Evolutionary conservation across 2,329 filamentous ascomycete genomes (phyloP).

Genomic region (Thielaviopsis euricoi): DNA sequence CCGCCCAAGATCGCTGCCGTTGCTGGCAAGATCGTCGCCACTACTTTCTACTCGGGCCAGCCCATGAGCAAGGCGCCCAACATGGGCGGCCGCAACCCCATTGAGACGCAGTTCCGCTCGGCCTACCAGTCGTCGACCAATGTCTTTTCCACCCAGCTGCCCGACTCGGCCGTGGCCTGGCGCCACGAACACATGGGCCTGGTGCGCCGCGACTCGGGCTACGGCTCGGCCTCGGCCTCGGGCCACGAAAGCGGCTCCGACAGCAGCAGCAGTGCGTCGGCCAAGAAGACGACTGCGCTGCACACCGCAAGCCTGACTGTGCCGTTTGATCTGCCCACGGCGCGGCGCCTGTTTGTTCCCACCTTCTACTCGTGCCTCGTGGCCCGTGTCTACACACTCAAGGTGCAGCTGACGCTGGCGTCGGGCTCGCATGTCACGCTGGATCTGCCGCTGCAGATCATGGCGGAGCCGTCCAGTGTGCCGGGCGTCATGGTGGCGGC

Average conservation of each 20-base stretch:
- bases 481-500: background rate
- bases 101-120: constrained; percentile 25
- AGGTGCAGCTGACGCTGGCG: constrained; percentile 27
- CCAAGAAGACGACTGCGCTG: constrained; percentile 19
- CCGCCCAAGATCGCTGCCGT: constrained; percentile 31
- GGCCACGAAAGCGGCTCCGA: background rate
- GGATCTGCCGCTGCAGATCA: constrained; percentile 33
- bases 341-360: constrained; percentile 34
- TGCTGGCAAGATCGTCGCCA: constrained; percentile 32
- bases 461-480: background rate
- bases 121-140: constrained; percentile 27
- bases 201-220: constrained; percentile 35
- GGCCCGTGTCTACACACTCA: constrained; percentile 37
- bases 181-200: constrained; percentile 14
- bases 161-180: constrained; percentile 26
- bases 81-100: constrained; percentile 28
- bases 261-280: constrained; percentile 14
- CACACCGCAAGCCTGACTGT: constrained; percentile 29
- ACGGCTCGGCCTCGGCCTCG: constrained; percentile 17
- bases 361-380: constrained; percentile 42
- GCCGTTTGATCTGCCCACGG: constrained; percentile 30
- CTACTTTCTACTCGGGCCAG: constrained; percentile 34
- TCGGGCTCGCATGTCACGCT: constrained; percentile 28
- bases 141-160: constrained; percentile 23
- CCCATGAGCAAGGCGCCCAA: constrained; percentile 33